Conservation (phyloP, 1,284 basidiomycete genomes). For the Cryptococcus floricola region DNA sequence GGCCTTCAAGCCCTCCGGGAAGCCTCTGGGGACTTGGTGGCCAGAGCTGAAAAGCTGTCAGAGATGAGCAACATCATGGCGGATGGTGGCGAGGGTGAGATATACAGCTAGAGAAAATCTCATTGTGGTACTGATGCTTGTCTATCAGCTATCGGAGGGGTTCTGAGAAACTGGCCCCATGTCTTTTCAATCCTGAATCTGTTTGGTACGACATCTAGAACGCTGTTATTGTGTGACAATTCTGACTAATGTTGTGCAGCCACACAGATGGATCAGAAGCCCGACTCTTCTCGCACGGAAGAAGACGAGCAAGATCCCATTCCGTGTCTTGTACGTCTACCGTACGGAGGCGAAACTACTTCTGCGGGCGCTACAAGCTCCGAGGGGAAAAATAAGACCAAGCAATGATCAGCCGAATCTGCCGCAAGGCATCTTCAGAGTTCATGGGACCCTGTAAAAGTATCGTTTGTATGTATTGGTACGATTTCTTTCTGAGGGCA, state of each 20-base stretch:
- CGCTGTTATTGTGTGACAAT: background rate
- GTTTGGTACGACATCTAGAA: conserved; percentile 27
- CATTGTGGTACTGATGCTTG: background rate
- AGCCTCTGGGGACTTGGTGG: conserved; percentile 36
- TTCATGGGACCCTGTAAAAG: background rate
- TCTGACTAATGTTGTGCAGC: background rate
- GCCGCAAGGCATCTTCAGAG: too few species aligned
- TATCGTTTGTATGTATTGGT: background rate
- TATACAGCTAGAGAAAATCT: background rate
- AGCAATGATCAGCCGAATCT: too few species aligned
- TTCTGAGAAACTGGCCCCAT: conserved; percentile 48
- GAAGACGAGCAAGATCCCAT: conserved; percentile 28
- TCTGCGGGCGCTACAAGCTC: background rate
- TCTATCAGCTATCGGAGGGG: conserved; percentile 38
- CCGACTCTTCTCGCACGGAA: conserved; percentile 1
- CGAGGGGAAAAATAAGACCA: too few species aligned
- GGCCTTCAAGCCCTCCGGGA: conserved; percentile 44
- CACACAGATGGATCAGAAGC: background rate
- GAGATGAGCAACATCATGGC: conserved; percentile 49
- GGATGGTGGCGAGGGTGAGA: conserved; percentile 49
- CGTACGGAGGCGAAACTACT: conserved; percentile 23
- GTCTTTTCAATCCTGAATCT: conserved; percentile 46
- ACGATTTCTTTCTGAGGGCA: too few species aligned
- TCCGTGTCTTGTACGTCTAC: conserved; percentile 36
- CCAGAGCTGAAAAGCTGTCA: conserved; percentile 41